phyloP scores from a whole-genome alignment of 1,284 basidiomycete genomes.

The Ustilago tritici region DNA sequence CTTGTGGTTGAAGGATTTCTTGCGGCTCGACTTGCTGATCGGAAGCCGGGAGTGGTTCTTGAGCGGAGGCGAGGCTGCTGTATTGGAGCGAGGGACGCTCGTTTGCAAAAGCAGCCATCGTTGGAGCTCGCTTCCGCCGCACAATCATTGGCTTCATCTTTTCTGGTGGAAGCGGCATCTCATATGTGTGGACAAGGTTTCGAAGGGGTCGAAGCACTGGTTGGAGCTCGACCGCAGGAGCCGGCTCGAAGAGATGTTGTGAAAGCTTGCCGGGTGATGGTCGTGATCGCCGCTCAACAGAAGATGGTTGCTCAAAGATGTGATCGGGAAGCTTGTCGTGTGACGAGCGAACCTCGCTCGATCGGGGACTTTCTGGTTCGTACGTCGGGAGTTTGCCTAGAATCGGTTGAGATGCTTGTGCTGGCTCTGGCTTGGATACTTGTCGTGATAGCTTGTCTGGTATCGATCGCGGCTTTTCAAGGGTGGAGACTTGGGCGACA shows the following conservation, averaged over 20 bases:
- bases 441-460: background rate
- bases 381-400: background rate
- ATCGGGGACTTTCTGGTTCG: background rate
- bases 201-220: background rate
- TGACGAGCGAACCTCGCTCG: background rate
- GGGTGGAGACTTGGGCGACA: background rate
- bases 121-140: background rate
- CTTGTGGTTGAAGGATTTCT: background rate
- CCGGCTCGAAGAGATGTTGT: background rate
- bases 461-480: background rate
- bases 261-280: background rate
- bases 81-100: background rate
- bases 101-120: background rate
- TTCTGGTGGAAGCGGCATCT: background rate
- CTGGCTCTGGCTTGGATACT: background rate
- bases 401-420: background rate
- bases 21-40: background rate
- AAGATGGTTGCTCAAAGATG: background rate
- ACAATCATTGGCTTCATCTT: background rate
- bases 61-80: background rate
- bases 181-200: background rate
- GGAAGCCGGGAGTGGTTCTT: background rate
- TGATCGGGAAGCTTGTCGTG: background rate
- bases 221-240: background rate
- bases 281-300: background rate